Base-by-base conservation (phyloP, 2,329 filamentous ascomycete species). In the Torrubiellomyces zombiae region DNA sequence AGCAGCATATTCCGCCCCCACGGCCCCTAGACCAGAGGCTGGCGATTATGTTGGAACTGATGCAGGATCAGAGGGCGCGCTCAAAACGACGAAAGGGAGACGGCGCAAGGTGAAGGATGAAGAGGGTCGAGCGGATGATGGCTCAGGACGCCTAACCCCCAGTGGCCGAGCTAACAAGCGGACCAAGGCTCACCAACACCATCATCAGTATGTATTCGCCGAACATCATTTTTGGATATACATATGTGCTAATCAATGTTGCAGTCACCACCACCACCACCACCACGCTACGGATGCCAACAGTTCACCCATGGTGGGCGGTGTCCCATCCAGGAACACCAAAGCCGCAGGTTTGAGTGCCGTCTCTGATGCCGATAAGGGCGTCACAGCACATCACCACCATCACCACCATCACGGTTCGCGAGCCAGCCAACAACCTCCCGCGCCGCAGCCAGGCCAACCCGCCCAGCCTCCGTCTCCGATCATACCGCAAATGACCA, bases 61-160 rank as follows among this genome's bases (percentile, higher is more conserved):
- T 19, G 51, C 49, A 26, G 53, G 38, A 24, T 48, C 38, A 25
- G 68, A 35, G 8, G 17, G 53, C 32, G 43, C 34, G 16, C 46
- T 38, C 27, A 67, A 57, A 40, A 32, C 28, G 4, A 54, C 56
- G 7, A 59, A 66, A 21, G 63, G 60, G 20, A 71, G 72, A 42
- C 63, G 74, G 29, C 62, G 79, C 32, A 80, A 82, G 46, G 56
- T 74, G 3, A 81, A 82, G 42, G 79, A 92, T 26, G 82, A 89
- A 21, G 76, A 81, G 4, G 48, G 48, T 16, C 67, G 64, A 33
- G 81, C 71, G 32, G 80, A 89, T 29, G 70, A 69, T 29, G 67
- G 58, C 29, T 66, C 63, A 17, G 74, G 72, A 14, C 58, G 70
- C 36, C 56, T 57, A 9, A 74, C 75, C 2, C 71, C 74, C 2